phyloP scores from a whole-genome alignment of 106 monocot species.

The Ottelia alismoides region DNA sequence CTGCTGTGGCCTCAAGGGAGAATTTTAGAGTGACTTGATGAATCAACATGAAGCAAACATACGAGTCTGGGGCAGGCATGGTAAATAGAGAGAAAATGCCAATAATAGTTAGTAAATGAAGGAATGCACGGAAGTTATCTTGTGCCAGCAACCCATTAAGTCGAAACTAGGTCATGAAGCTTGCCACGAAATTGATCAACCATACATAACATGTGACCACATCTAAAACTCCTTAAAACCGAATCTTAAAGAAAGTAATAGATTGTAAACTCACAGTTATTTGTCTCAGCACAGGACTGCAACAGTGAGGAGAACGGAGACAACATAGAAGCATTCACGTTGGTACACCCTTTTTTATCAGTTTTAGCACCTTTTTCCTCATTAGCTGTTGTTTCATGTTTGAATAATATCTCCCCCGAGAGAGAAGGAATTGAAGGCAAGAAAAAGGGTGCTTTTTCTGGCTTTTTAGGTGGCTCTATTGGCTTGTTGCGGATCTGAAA shows the following conservation, averaged over 20 bases:
- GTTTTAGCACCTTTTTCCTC: conserved; percentile 18
- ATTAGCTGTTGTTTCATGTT: conserved; percentile 17
- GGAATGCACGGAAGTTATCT: too few species aligned
- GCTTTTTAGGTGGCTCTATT: conserved; percentile 92
- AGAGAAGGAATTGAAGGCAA: conserved; percentile 81
- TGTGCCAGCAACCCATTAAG: too few species aligned
- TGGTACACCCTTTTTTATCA: conserved; percentile 2
- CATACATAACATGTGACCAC: neutral
- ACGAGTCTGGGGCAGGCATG: too few species aligned
- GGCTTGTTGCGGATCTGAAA: conserved; percentile 80
- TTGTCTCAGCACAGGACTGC: conserved; percentile 44
- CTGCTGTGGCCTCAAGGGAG: too few species aligned
- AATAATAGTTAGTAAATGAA: conserved; percentile 5
- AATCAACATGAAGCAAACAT: too few species aligned
- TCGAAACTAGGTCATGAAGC: too few species aligned
- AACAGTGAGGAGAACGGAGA: conserved; percentile 56
- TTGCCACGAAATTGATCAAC: too few species aligned
- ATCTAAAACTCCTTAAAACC: too few species aligned
- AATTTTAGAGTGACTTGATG: too few species aligned
- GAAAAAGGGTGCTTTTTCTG: conserved; percentile 97
- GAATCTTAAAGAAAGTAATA: too few species aligned
- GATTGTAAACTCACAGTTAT: conserved; percentile 70
- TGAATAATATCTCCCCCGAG: conserved; percentile 78
- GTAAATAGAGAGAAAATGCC: too few species aligned
- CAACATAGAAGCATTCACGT: conserved; percentile 28